These are phyloP conservation scores for Dendrobium catenatum DNA, from an alignment of 106 monocot species.

Conservation along the genomic window DNA sequence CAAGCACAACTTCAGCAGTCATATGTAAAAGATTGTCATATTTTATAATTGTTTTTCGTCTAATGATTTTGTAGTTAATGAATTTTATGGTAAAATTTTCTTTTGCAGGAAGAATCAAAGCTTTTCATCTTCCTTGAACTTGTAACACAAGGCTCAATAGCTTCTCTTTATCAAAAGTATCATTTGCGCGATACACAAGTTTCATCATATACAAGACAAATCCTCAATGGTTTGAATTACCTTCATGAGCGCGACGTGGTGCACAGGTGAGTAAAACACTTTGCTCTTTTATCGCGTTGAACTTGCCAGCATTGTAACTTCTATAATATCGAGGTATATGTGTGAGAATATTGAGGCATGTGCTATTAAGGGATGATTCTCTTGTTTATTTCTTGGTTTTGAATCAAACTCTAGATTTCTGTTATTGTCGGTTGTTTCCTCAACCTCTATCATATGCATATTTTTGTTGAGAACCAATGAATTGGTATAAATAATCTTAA, in stretches of 20 bases:
- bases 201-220: constrained; percentile 38
- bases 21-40: too few relatives aligned
- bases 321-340: background rate
- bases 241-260: constrained; percentile 31
- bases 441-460: too few relatives aligned
- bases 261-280: constrained; percentile 20
- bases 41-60: background rate
- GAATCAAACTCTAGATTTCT: background rate
- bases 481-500: too few relatives aligned
- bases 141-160: constrained; percentile 48
- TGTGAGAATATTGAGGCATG: background rate
- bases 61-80: background rate
- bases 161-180: constrained; percentile 36
- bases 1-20: too few relatives aligned
- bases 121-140: constrained; percentile 34
- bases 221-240: constrained; percentile 33
- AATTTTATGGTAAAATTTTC: background rate
- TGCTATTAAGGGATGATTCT: background rate
- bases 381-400: background rate
- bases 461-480: too few relatives aligned
- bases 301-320: background rate
- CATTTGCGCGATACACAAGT: constrained; percentile 26
- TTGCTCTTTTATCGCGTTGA: background rate
- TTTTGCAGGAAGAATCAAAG: constrained; percentile 29
- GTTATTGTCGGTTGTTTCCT: too few relatives aligned